Evolutionary conservation across 1,139 yeast genomes (phyloP), one percentile per base, ranked within the genome.

Genomic region (Trichomonascaceae sp.): DNA sequence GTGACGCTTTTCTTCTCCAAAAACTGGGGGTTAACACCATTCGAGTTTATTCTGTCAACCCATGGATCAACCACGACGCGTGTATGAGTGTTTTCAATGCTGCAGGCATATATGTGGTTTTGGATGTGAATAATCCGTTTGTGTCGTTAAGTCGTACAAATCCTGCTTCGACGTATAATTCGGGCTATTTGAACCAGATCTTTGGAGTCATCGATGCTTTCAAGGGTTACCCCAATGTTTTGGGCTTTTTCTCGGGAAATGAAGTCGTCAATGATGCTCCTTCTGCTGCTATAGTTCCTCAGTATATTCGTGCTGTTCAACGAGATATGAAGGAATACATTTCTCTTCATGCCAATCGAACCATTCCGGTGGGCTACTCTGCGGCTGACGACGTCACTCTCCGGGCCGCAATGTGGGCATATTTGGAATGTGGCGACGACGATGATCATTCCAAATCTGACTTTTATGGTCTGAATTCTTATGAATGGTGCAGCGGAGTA

Each of bases 201-300:
- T 88, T 91, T 70, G 80, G 79, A 55, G 85, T 90, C 60, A 84
- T 90, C 61, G 96, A 91, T 66, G 85, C 85, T 55, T 87, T 91
- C 74, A 82, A 84, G 65, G 78, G 82, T 63, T 91, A 87, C 72
- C 84, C 95, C 55, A 91, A 91, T 68, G 78, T 88, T 13, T 73
- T 90, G 58, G 98, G 96, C n/a, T 89, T 89, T 75, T 85, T 91
- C 67, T 83, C 95, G 47, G 97, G 97, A 66, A 91, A 91, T 69
- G 97, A 91, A 75, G 86, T 91, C 57, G 84, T 93, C 65, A 90
- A 91, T 70, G 91, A 90, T 62, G 84, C 77, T 51, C 75, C 79
- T 22, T 81, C 95, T 41, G 96, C 97, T 15, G 56, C 55, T 50
- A 63, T 58, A 12, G 63, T 55, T 49, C 87, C 89, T 45, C 78